Conservation (phyloP, 1,284 basidiomycete genomes). For the Ceratobasidium sp. region DNA sequence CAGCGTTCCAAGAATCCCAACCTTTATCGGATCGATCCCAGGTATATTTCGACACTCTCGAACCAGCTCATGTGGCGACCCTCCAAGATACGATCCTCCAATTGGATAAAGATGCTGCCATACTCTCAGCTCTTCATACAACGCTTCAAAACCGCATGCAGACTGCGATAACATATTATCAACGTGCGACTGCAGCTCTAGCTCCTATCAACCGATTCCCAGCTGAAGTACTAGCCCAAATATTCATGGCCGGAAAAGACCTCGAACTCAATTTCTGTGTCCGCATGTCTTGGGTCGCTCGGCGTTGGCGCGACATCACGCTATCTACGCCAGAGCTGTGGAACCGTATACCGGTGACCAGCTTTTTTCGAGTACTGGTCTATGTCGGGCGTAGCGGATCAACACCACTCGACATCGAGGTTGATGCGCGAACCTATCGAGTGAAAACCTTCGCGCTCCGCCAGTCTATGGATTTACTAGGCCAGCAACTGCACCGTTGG, state of each 20-base stretch:
- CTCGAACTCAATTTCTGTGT: slow-evolving; percentile 21
- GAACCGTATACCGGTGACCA: slow-evolving; percentile 30
- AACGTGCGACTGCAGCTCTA: slow-evolving; percentile 17
- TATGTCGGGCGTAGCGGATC: slow-evolving; percentile 24
- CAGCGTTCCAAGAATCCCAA: slow-evolving; percentile 1
- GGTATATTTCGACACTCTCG: slow-evolving; percentile 9
- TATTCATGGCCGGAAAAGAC: slow-evolving; percentile 28
- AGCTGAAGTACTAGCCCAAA: slow-evolving; percentile 28
- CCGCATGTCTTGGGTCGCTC: slow-evolving; percentile 33
- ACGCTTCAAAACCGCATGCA: slow-evolving; percentile 9
- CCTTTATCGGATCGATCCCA: neutral
- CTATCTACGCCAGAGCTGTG: slow-evolving; percentile 27
- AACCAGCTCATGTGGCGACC: neutral
- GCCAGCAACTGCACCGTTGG: slow-evolving; percentile 26
- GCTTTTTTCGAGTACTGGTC: neutral
- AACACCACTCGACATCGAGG: slow-evolving; percentile 25
- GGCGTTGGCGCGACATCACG: slow-evolving; percentile 24
- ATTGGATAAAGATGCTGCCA: slow-evolving; percentile 3
- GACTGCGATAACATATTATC: neutral
- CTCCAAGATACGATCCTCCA: slow-evolving; percentile 3
- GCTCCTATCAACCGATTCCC: slow-evolving; percentile 39
- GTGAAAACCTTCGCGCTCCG: slow-evolving; percentile 11
- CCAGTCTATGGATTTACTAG: neutral
- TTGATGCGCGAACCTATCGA: slow-evolving; percentile 27
- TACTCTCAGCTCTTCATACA: neutral